These are phyloP conservation scores for Tuber magnatum DNA, from an alignment of 495 filamentous ascomycete species.

Conservation along the genomic window DNA sequence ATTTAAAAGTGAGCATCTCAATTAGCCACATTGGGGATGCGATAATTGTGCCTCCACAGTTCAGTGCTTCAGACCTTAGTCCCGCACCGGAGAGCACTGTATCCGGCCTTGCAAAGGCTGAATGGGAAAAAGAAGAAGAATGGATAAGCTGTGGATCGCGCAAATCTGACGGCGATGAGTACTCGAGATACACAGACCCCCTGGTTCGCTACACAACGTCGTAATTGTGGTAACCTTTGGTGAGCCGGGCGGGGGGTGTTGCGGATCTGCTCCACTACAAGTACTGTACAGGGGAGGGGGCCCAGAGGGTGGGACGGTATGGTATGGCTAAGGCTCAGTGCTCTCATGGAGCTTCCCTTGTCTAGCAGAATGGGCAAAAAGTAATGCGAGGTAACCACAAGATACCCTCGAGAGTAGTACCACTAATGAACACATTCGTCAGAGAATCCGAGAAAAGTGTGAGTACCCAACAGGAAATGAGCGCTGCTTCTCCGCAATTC, in stretches of 20 bases:
- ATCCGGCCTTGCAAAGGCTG: background rate
- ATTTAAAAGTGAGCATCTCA: background rate
- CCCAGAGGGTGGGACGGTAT: background rate
- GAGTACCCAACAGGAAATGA: background rate
- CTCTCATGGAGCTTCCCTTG: background rate
- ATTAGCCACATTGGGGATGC: background rate
- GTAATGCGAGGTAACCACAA: background rate
- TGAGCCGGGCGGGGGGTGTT: background rate
- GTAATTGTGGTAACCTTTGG: background rate
- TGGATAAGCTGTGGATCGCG: background rate
- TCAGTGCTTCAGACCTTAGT: background rate
- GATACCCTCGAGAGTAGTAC: background rate
- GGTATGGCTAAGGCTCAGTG: background rate
- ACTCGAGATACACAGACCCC: background rate
- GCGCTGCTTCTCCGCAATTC: background rate
- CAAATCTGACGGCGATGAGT: background rate
- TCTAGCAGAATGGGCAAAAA: background rate
- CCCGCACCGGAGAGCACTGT: background rate
- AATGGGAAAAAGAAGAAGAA: background rate
- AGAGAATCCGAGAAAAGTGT: background rate
- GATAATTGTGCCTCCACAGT: background rate
- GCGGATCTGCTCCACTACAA: background rate
- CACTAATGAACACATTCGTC: background rate
- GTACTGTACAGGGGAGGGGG: background rate
- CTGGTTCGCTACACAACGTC: background rate